A percentile compares a stretch with the other conserved stretches of the same genome.
These are phyloP conservation scores for Pseudogymnoascus sp. DNA, from an alignment of 2,329 filamentous ascomycete genomes.

Conservation along the genomic window DNA sequence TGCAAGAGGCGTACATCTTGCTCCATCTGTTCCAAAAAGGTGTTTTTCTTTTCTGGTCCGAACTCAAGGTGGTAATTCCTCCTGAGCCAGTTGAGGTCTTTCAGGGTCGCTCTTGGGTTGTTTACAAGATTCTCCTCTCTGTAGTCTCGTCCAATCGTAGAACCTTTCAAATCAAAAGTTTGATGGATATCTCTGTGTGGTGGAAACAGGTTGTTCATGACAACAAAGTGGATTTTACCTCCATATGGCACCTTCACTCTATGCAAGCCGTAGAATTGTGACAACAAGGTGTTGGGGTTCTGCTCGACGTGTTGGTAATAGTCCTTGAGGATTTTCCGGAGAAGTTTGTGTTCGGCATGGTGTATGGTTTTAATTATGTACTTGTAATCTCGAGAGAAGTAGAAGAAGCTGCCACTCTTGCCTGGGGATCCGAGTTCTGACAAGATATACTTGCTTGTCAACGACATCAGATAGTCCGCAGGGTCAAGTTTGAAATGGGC, in stretches of 20 bases:
- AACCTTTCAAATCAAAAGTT: conserved; percentile 95
- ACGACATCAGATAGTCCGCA: conserved; percentile 94
- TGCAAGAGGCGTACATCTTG: conserved; percentile 82
- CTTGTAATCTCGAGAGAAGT: conserved; percentile 98
- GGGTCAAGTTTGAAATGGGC: conserved; percentile 85
- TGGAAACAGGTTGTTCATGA: conserved; percentile 99
- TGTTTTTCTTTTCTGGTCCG: conserved; percentile 75
- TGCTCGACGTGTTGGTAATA: conserved; percentile 89
- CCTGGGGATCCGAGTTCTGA: conserved; percentile 94
- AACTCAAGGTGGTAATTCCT: conserved; percentile 79
- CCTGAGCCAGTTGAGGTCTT: conserved; percentile 94
- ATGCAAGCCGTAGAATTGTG: conserved; percentile 95
- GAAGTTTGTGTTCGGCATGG: conserved; percentile 83
- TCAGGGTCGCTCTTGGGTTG: conserved; percentile 87
- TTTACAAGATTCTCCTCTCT: conserved; percentile 77
- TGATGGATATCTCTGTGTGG: conserved; percentile 95
- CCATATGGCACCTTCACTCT: conserved; percentile 97
- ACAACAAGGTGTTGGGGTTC: conserved; percentile 93
- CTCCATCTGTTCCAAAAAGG: conserved; percentile 84
- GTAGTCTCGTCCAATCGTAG: conserved; percentile 87
- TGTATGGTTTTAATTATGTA: conserved; percentile 99
- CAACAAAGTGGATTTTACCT: conserved; percentile 97
- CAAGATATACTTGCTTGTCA: conserved; percentile 97
- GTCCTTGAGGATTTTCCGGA: conserved; percentile 75
- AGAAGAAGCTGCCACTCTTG: conserved; percentile 98